These are phyloP conservation scores for Termitomyces sp. DNA, from an alignment of 768 basidiomycete species.

Conservation along the genomic window DNA sequence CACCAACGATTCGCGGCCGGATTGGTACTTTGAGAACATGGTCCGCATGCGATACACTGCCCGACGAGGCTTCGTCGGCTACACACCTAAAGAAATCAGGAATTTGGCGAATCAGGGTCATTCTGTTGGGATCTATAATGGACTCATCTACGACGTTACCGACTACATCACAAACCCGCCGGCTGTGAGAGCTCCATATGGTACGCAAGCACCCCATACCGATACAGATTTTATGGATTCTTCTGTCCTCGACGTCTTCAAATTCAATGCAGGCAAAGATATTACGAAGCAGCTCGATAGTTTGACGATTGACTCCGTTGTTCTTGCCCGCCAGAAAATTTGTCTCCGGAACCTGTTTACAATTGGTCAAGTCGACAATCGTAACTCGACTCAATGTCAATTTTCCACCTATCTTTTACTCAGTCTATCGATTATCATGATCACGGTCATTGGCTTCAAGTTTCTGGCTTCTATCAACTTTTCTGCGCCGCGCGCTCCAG, in stretches of 20 bases:
- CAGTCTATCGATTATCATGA: conserved; percentile 86
- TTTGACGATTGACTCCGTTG: conserved; percentile 53
- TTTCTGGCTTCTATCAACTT: conserved; percentile 85
- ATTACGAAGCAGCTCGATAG: conserved; percentile 70
- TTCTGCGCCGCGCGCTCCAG: conserved; percentile 66
- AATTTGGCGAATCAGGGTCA: conserved; percentile 59
- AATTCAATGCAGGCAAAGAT: conserved; percentile 67
- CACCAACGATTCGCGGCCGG: conserved; percentile 86
- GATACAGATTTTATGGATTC: conserved; percentile 68
- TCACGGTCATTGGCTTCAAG: conserved; percentile 90
- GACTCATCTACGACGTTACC: conserved; percentile 83
- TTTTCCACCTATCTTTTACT: conserved; percentile 92
- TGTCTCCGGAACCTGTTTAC: conserved; percentile 93
- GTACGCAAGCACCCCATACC: conserved; percentile 36
- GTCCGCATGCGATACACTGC: conserved; percentile 85
- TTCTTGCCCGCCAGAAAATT: conserved; percentile 69
- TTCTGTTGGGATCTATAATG: conserved; percentile 82
- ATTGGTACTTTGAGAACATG: conserved; percentile 98
- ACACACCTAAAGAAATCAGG: conserved; percentile 69
- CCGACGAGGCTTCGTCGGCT: conserved; percentile 86
- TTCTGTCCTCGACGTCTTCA: conserved; percentile 72
- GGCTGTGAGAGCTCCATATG: conserved; percentile 41
- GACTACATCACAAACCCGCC: conserved; percentile 73
- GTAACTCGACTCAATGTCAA: conserved; percentile 85
- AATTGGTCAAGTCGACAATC: conserved; percentile 88